Base-by-base conservation (phyloP, 768 basidiomycete species). In the Auricularia heimuer region DNA sequence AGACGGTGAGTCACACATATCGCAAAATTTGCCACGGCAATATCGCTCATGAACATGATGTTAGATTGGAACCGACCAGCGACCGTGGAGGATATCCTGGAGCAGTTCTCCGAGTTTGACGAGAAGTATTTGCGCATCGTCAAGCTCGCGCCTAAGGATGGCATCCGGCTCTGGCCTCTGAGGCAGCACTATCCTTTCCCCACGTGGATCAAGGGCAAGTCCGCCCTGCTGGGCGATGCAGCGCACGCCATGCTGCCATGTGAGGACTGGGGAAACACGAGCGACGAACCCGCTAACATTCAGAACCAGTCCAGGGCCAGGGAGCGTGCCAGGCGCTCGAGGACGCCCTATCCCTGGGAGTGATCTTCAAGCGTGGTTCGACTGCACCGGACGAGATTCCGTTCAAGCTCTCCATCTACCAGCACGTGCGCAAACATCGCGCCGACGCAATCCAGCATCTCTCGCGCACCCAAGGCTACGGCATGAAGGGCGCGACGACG, bases 171-270 rank as follows among this genome's bases (percentile, higher is more conserved):
- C 29, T 61, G 58, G 64, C 64, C 33, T 21, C 64, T 44, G 64
- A n/a, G 39, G 4, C 64, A 42, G 36, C 60, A 61, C 61, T 62
- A 39, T 33, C 64, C 56, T 44, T 62, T n/a, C 61, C 60, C 37
- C 36, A 65, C 42, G 14, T 33, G 35, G 63, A 60, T 60, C 56
- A 60, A 60, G 34, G 56, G 56, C 24, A 60, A 35, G 18, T 29
- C 56, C 7, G 56, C 56, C 14, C 24, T 60, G 11, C 56, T 60
- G 11, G 56, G 56, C 12, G 56, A 60, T 60, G 56, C 56, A 60
- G 56, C 56, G 21, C 56, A 60, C 34, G 56, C 56, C 4, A 60
- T 60, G 56, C 56, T 60, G 4, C 56, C 56, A 6, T 60, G 56
- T 60, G 21, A 60, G 56, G 8, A 24, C 7, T 3, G 34, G 24